Base-by-base conservation (phyloP, 257 asterid species). In the Catharanthus roseus region DNA sequence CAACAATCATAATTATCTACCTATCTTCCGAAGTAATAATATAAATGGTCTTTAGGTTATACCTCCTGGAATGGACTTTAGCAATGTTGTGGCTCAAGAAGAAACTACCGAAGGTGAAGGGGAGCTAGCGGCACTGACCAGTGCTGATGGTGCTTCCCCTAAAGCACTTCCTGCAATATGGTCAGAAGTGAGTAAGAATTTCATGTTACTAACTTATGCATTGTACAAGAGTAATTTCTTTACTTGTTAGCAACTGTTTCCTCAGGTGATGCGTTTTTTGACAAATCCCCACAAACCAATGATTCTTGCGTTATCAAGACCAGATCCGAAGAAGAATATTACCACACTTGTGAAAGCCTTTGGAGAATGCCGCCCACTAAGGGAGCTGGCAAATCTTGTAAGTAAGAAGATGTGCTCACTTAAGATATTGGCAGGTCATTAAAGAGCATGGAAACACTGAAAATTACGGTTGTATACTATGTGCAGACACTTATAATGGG, bases 51-150 rank as follows among this genome's bases (percentile, higher is more conserved):
- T 31, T 60, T 75, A 90, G 95, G 96, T 90, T 68, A 87, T 90
- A 76, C 90, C 96, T 75, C 97, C 97, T 34, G 97, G 97, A 69
- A 90, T 90, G 96, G 97, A 90, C 79, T 90, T 90, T 47, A 86
- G 90, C 84, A 90, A 81, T 72, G 96, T 88, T 4, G 81, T 74
- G 39, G 92, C 54, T 75, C 95, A 85, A 72, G 95, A 90, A 76
- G 98, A 89, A 42, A 42, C 55, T 45, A 63, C 77, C 34, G 97
- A 92, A 53, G 76, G 68, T 23, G 96, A 88, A 58, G 85, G 89
- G 26, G 96, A 90, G 58, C 85, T 90, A 31, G 60, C 78, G 39
- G 24, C 86, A 31, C 81, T 86, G 53, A 87, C 86, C 38, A 80
- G 64, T 70, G 54, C 41, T 2, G 90, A 88, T 67, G 90, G 90